Evolutionary conservation across 495 filamentous ascomycete genomes (phyloP).

Genomic region (Penicillium simplicissimum): DNA sequence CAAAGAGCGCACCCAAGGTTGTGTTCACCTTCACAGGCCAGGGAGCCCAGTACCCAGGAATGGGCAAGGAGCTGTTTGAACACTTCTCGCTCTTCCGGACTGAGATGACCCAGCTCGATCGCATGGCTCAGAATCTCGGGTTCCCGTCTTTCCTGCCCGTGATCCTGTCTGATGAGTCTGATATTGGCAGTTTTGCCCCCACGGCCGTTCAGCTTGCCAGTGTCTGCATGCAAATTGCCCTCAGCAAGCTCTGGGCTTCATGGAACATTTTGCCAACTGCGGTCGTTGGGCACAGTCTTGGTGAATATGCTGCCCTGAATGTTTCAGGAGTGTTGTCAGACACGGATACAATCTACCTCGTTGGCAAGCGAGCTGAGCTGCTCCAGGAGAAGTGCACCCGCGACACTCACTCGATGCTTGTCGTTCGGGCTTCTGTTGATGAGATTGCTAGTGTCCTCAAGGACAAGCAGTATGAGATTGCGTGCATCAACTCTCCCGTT

Average conservation of each 20-base stretch:
- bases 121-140: conserved; percentile 31
- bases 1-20: conserved; percentile 25
- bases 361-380: conserved; percentile 72
- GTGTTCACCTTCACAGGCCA: conserved; percentile 72
- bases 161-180: conserved; percentile 12
- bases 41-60: conserved; percentile 56
- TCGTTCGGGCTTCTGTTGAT: conserved; percentile 35
- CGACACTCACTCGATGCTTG: conserved; percentile 65
- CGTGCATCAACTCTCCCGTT: conserved; percentile 46
- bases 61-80: conserved; percentile 33
- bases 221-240: conserved; percentile 26
- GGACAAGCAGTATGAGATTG: conserved; percentile 38
- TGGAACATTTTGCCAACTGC: conserved; percentile 21
- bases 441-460: conserved; percentile 26
- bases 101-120: conserved; percentile 30
- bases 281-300: conserved; percentile 48
- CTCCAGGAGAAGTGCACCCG: conserved; percentile 69
- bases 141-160: conserved; percentile 21
- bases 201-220: conserved; percentile 19
- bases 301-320: conserved; percentile 80
- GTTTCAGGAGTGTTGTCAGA: conserved; percentile 75
- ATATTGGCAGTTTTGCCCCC: not conserved
- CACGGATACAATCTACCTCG: conserved; percentile 69
- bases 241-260: conserved; percentile 22
- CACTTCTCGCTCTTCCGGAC: conserved; percentile 27